phyloP scores from a whole-genome alignment of 2,329 filamentous ascomycete species.

The Monosporascus sp. region DNA sequence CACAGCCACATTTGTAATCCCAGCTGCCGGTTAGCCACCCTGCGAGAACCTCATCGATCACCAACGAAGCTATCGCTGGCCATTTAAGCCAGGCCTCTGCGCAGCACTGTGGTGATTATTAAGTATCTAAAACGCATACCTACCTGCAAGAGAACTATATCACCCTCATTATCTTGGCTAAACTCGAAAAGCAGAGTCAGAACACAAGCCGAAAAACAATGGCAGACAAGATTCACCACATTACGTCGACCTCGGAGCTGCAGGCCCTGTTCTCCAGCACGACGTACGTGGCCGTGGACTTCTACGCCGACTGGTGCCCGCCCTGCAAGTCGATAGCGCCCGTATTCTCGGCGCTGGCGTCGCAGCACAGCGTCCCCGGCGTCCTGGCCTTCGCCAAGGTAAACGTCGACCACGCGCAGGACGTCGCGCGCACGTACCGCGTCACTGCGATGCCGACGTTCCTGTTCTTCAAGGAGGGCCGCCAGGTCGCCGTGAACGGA shows the following conservation, averaged over 20 bases:
- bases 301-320: constrained; percentile 56
- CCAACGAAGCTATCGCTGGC: background rate
- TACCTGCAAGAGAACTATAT: no score
- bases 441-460: constrained; percentile 56
- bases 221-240: constrained; percentile 26
- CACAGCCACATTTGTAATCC: background rate
- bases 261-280: constrained; percentile 41
- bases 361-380: constrained; percentile 31
- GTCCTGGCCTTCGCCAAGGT: constrained; percentile 52
- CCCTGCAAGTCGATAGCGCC: constrained; percentile 58
- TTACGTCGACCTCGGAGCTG: constrained; percentile 42
- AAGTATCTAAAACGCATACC: no score
- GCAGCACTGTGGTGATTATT: no score
- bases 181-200: no score
- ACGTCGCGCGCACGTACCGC: constrained; percentile 43
- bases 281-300: constrained; percentile 51
- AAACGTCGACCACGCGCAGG: constrained; percentile 50
- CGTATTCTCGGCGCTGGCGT: constrained; percentile 44
- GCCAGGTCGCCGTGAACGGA: constrained; percentile 36
- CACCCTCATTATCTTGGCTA: no score
- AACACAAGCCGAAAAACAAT: background rate
- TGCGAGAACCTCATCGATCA: background rate
- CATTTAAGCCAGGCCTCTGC: background rate
- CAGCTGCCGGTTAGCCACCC: background rate
- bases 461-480: constrained; percentile 53